These are phyloP conservation scores for Leptoxyphium fumago DNA, from an alignment of 2,329 filamentous ascomycete genomes.

Conservation along the genomic window DNA sequence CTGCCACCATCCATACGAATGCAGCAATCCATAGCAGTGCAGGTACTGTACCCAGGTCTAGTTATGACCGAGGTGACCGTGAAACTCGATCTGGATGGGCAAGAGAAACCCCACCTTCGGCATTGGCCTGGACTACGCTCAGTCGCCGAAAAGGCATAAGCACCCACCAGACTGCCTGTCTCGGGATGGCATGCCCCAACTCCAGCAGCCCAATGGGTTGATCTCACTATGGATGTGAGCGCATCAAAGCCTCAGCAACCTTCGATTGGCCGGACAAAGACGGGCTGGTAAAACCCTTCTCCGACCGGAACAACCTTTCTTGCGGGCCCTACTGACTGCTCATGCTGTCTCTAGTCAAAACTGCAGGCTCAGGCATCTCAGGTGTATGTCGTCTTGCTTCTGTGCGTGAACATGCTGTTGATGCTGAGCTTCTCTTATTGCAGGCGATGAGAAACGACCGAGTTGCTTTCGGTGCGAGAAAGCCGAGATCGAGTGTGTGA, in stretches of 20 bases:
- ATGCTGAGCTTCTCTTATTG: neutral
- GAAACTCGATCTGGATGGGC: too few species aligned
- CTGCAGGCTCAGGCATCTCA: constrained; percentile 16
- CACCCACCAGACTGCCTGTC: neutral
- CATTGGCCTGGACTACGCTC: neutral
- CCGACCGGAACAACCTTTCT: constrained; percentile 1
- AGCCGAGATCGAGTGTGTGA: constrained; percentile 16
- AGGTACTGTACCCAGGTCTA: too few species aligned
- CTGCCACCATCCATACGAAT: too few species aligned
- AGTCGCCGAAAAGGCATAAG: neutral
- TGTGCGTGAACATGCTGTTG: neutral
- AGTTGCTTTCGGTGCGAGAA: constrained; percentile 17
- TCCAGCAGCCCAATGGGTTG: neutral
- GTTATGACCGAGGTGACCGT: too few species aligned
- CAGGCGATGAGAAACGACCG: constrained; percentile 16
- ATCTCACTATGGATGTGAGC: neutral
- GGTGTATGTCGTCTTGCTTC: constrained; percentile 7
- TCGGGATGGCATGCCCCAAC: neutral
- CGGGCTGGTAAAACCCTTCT: constrained; percentile 10
- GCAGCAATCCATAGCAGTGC: too few species aligned
- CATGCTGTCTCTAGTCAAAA: constrained; percentile 13
- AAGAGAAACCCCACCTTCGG: neutral
- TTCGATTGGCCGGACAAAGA: constrained; percentile 7
- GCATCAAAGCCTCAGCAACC: neutral
- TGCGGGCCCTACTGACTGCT: constrained; percentile 1